Evolutionary conservation across 2,329 filamentous ascomycete species (phyloP).

Genomic region (Ilyonectria sp.): DNA sequence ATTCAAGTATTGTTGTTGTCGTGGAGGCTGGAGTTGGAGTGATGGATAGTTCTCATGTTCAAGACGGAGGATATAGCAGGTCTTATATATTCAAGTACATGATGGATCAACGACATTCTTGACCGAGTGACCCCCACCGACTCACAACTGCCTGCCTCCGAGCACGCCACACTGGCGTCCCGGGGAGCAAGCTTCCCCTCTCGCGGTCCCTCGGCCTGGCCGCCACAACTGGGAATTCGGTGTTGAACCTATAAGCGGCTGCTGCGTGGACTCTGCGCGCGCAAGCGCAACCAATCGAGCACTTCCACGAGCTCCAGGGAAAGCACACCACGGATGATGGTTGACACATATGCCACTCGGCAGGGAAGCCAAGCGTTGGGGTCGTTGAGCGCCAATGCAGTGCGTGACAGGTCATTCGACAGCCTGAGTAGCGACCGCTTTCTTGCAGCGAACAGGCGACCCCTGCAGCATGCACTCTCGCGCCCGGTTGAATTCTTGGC

Average conservation of each 20-base stretch:
- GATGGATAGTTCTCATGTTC: not conserved
- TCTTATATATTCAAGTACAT: conserved; percentile 18
- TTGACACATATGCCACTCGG: conserved; percentile 11
- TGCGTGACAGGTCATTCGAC: conserved; percentile 27
- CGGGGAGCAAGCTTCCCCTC: conserved; percentile 24
- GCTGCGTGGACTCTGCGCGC: conserved; percentile 6
- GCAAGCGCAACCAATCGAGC: conserved; percentile 24
- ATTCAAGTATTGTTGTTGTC: not conserved
- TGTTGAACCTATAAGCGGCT: conserved; percentile 15
- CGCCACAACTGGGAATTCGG: conserved; percentile 19
- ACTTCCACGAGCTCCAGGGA: conserved; percentile 28
- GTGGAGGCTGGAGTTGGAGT: conserved; percentile 9
- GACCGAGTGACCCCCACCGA: conserved; percentile 3
- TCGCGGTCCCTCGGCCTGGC: conserved; percentile 20
- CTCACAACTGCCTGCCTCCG: not conserved
- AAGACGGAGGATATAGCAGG: not conserved
- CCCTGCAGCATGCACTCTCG: conserved; percentile 26
- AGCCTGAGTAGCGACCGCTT: conserved; percentile 12
- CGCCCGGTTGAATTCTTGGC: conserved; percentile 2
- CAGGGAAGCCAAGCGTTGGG: conserved; percentile 21
- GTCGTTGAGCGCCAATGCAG: conserved; percentile 18
- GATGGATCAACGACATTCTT: not conserved
- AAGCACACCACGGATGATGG: conserved; percentile 30
- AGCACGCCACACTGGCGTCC: conserved; percentile 25
- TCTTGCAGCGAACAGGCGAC: conserved; percentile 26